These are phyloP conservation scores for Picochlorum sp. DNA, from an alignment of 139 green algal species.

Conservation along the genomic window DNA sequence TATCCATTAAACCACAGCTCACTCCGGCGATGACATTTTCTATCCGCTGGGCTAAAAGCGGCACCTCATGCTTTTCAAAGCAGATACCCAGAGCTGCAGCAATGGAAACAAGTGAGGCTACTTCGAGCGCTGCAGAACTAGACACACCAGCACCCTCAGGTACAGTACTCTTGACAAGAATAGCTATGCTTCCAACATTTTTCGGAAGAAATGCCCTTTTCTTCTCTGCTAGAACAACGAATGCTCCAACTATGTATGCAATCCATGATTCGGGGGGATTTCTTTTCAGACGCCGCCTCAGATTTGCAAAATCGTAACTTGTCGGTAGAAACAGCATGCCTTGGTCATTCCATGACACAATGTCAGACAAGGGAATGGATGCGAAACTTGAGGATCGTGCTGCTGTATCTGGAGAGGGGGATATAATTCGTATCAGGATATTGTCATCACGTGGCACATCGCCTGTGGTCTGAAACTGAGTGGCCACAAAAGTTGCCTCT, in stretches of 20 bases:
- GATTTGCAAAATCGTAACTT: slow-evolving; percentile 33
- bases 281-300: slow-evolving; percentile 43
- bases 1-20: slow-evolving; percentile 95
- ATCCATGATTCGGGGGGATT: slow-evolving; percentile 59
- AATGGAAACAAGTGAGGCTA: slow-evolving; percentile 73
- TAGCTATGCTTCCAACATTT: slow-evolving; percentile 33
- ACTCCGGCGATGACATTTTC: slow-evolving; percentile 88
- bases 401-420: background rate
- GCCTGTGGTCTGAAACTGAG: slow-evolving; percentile 38
- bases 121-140: slow-evolving; percentile 84
- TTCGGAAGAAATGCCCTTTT: slow-evolving; percentile 7
- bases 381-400: background rate
- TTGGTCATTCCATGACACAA: background rate
- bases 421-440: background rate
- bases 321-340: too few species aligned
- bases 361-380: background rate
- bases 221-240: slow-evolving; percentile 79
- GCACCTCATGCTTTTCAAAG: slow-evolving; percentile 43
- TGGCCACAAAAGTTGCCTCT: slow-evolving; percentile 80
- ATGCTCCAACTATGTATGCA: slow-evolving; percentile 77
- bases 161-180: slow-evolving; percentile 72
- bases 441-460: background rate
- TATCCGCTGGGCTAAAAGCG: slow-evolving; percentile 77
- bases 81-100: slow-evolving; percentile 37
- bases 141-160: slow-evolving; percentile 90